Evolutionary conservation across 331 rosid species (phyloP).

Genomic region (Malus hybrid): DNA sequence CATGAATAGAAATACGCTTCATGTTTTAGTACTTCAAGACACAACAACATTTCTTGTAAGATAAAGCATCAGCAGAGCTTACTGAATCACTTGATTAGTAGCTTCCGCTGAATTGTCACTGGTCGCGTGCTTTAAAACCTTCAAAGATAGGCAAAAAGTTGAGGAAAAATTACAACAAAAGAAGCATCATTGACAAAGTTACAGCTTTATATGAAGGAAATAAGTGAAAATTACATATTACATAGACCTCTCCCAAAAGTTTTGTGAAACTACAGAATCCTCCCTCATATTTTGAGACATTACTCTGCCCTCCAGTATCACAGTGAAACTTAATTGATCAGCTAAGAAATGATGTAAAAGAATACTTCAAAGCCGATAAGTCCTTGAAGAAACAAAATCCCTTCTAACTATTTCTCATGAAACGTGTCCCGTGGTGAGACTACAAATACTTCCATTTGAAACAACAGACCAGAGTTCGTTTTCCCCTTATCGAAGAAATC

Average conservation of each 20-base stretch:
- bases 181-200: not conserved
- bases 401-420: not conserved
- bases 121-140: conserved; percentile 36
- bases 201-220: not conserved
- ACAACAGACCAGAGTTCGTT: not conserved
- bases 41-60: conserved; percentile 2
- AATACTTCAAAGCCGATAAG: too few species aligned
- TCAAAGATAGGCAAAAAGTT: conserved; percentile 16
- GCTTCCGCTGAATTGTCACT: conserved; percentile 37
- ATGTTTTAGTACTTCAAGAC: conserved; percentile 5
- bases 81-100: conserved; percentile 32
- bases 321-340: too few species aligned
- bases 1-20: conserved; percentile 15
- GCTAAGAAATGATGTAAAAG: too few species aligned
- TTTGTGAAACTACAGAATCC: not conserved
- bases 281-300: not conserved
- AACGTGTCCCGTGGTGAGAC: not conserved
- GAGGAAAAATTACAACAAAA: not conserved
- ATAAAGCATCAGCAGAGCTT: conserved; percentile 25
- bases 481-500: too few species aligned
- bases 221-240: not conserved
- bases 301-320: too few species aligned
- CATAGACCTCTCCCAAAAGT: not conserved
- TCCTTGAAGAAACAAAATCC: not conserved
- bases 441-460: not conserved